Evolutionary conservation across 345 rosid genomes (phyloP).

Genomic region (Citrus medica): DNA sequence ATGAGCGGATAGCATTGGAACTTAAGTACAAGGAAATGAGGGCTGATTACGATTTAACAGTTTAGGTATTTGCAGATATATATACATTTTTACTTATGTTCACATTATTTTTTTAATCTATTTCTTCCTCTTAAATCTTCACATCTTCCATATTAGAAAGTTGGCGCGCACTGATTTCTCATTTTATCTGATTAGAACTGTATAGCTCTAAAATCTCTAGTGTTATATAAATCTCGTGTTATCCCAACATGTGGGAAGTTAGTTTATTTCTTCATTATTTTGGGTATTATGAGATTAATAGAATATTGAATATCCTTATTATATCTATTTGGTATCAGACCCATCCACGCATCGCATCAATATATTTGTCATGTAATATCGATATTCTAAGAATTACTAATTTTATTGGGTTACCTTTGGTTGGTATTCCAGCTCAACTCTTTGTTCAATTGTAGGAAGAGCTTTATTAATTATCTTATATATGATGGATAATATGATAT

Average conservation of each 20-base stretch:
- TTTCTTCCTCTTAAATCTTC: not conserved
- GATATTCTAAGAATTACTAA: not conserved
- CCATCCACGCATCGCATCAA: not conserved
- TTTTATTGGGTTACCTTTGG: not conserved
- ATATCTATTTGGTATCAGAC: not conserved
- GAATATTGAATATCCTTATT: not conserved
- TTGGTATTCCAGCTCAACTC: not conserved
- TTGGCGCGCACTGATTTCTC: not conserved
- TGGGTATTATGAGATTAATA: not conserved
- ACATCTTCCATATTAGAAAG: not conserved
- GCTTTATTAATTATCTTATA: not conserved
- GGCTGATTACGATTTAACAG: conserved; percentile 6
- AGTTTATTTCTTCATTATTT: not conserved
- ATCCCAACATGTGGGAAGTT: not conserved
- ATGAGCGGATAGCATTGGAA: conserved; percentile 9
- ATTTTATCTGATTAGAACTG: not conserved
- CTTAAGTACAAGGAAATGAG: conserved; percentile 12
- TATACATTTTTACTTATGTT: not conserved
- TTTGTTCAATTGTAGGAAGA: not conserved
- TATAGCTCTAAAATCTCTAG: not conserved
- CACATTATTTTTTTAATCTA: not conserved
- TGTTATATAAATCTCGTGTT: too few species aligned
- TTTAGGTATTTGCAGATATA: not conserved
- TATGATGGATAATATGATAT: not conserved
- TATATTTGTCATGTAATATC: not conserved